These are phyloP conservation scores for Suillus subaureus DNA, from an alignment of 768 basidiomycete genomes.

Conservation along the genomic window DNA sequence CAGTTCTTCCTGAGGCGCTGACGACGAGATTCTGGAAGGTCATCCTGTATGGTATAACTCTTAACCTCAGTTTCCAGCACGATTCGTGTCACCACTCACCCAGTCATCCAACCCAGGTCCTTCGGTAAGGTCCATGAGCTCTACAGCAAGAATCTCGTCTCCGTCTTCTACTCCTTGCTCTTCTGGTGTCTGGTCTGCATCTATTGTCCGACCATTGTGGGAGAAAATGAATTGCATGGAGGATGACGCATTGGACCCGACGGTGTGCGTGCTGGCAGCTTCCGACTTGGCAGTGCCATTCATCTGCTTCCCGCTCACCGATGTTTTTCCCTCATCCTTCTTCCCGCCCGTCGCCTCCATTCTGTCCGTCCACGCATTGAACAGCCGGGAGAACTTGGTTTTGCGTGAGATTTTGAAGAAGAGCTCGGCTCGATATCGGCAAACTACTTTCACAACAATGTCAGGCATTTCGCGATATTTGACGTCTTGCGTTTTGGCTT, in stretches of 20 bases:
- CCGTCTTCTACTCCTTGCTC: slow-evolving; percentile 87
- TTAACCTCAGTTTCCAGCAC: slow-evolving; percentile 1
- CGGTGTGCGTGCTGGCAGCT: slow-evolving; percentile 46
- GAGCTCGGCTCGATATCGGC: slow-evolving; percentile 86
- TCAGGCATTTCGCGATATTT: slow-evolving; percentile 89
- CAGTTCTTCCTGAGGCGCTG: slow-evolving; percentile 82
- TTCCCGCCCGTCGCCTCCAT: slow-evolving; percentile 68
- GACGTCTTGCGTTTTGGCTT: slow-evolving; percentile 74
- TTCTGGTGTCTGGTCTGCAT: slow-evolving; percentile 82
- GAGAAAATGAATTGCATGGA: slow-evolving; percentile 85
- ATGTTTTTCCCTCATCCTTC: slow-evolving; percentile 41
- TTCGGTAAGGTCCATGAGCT: slow-evolving; percentile 88
- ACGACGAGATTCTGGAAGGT: slow-evolving; percentile 61
- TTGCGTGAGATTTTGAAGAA: slow-evolving; percentile 94
- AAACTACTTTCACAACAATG: slow-evolving; percentile 86
- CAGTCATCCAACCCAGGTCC: slow-evolving; percentile 61
- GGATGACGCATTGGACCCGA: slow-evolving; percentile 40
- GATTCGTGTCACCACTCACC: slow-evolving; percentile 42
- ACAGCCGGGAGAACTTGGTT: slow-evolving; percentile 80
- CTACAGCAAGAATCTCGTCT: slow-evolving; percentile 87
- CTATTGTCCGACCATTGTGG: slow-evolving; percentile 77
- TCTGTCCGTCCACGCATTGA: slow-evolving; percentile 86
- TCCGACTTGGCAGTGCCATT: slow-evolving; percentile 57
- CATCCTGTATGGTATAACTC: slow-evolving; percentile 48
- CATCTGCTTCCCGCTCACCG: slow-evolving; percentile 31